A percentile compares a stretch with the other conserved stretches of the same genome.
These are phyloP conservation scores for Aspergillus ochraceus DNA, from an alignment of 2,329 filamentous ascomycete species.

Conservation along the genomic window DNA sequence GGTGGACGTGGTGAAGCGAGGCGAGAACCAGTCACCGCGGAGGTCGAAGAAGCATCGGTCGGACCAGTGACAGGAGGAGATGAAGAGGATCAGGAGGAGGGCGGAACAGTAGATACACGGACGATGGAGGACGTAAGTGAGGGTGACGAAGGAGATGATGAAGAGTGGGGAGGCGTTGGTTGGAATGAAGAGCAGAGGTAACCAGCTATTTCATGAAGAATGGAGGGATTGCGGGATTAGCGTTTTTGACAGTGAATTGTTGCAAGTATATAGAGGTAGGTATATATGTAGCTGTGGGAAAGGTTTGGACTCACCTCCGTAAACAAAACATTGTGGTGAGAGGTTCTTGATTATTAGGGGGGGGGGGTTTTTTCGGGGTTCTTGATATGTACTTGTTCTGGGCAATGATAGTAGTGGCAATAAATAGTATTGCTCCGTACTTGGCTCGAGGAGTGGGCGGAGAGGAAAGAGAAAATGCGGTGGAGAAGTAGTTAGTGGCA, in stretches of 20 bases:
- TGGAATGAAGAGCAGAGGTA: slow-evolving; percentile 84
- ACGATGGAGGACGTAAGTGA: slow-evolving; percentile 93
- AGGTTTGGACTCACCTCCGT: slow-evolving; percentile 53
- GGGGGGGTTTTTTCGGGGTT: no score
- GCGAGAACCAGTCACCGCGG: slow-evolving; percentile 86
- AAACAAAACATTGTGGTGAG: slow-evolving; percentile 62
- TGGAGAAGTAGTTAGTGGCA: background rate
- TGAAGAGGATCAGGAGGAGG: slow-evolving; percentile 89
- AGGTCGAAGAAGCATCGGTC: slow-evolving; percentile 94
- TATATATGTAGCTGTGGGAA: background rate
- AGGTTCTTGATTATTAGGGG: no score
- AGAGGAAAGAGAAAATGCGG: background rate
- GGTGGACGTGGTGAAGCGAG: slow-evolving; percentile 53
- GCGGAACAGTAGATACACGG: slow-evolving; percentile 98
- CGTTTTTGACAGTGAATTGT: background rate
- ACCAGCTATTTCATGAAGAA: slow-evolving; percentile 61
- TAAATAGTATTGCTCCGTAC: background rate
- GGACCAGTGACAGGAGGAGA: slow-evolving; percentile 87
- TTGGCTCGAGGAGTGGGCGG: background rate
- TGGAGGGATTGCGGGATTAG: slow-evolving; percentile 4
- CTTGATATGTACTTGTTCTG: background rate
- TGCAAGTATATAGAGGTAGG: no score
- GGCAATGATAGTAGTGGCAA: background rate
- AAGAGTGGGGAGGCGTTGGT: slow-evolving; percentile 82
- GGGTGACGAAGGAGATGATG: slow-evolving; percentile 84